Evolutionary conservation across 805 yeast species (phyloP).

Genomic region (Maudiozyma bulderi): DNA sequence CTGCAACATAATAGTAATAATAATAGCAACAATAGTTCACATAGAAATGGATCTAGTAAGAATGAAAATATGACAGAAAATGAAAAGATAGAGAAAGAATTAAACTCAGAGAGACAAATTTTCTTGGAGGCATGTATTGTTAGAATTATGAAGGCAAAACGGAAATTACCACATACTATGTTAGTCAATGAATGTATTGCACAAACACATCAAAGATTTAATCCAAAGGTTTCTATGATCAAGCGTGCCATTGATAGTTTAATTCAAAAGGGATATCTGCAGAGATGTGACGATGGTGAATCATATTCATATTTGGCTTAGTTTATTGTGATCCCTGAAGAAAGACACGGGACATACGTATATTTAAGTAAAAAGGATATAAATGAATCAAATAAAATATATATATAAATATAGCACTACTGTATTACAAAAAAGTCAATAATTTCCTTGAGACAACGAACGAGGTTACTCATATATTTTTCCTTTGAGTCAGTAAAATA

Average conservation of each 20-base stretch:
- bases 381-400: not conserved
- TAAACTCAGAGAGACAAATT: constrained; percentile 78
- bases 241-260: constrained; percentile 77
- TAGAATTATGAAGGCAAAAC: constrained; percentile 91
- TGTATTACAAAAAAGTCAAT: not conserved
- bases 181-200: constrained; percentile 81
- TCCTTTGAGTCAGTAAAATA: too few species aligned
- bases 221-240: constrained; percentile 76
- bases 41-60: constrained; percentile 28
- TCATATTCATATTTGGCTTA: constrained; percentile 76
- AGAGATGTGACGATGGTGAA: constrained; percentile 62
- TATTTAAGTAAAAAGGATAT: not conserved
- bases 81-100: constrained; percentile 67
- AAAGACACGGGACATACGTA: not conserved
- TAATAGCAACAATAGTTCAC: constrained; percentile 12
- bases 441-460: too few species aligned
- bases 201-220: constrained; percentile 71
- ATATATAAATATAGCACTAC: too few species aligned
- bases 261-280: constrained; percentile 77
- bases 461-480: too few species aligned
- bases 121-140: constrained; percentile 89
- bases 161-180: constrained; percentile 65
- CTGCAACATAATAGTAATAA: constrained; percentile 7
- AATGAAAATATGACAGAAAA: constrained; percentile 31
- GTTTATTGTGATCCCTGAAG: not conserved